Evolutionary conservation across 2,329 filamentous ascomycete genomes (phyloP).

Genomic region (Phaeosphaeriaceae sp.): DNA sequence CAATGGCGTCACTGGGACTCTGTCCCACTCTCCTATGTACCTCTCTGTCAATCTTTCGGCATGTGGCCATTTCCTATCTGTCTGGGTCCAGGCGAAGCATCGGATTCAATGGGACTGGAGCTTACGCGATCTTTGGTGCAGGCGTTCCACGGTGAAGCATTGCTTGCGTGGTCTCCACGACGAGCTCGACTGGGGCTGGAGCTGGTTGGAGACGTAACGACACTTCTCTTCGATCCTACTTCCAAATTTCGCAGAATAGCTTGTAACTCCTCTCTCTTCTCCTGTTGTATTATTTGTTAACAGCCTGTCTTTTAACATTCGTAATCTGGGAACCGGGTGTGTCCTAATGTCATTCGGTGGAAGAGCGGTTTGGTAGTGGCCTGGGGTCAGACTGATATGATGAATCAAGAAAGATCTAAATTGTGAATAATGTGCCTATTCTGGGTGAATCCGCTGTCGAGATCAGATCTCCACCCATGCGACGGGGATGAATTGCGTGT

Average conservation of each 20-base stretch:
- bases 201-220: constrained; percentile 36
- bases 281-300: constrained; percentile 9
- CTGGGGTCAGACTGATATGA: constrained; percentile 27
- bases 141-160: constrained; percentile 33
- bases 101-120: constrained; percentile 20
- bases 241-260: constrained; percentile 10
- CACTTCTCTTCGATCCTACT: constrained; percentile 9
- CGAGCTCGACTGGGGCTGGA: constrained; percentile 38
- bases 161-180: constrained; percentile 22
- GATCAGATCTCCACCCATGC: neutral
- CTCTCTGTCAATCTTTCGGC: constrained; percentile 34
- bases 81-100: constrained; percentile 35
- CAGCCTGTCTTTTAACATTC: constrained; percentile 9
- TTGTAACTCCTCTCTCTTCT: constrained; percentile 13
- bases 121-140: constrained; percentile 21
- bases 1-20: constrained; percentile 16
- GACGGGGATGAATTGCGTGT: neutral
- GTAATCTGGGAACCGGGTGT: constrained; percentile 13
- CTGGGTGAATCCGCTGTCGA: constrained; percentile 9
- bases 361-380: constrained; percentile 16
- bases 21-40: constrained; percentile 42
- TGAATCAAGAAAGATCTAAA: constrained; percentile 32
- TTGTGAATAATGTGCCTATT: constrained; percentile 12
- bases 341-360: constrained; percentile 20
- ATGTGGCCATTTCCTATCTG: constrained; percentile 31